Percentiles rank a stretch among this genome's conserved stretches.
These are phyloP conservation scores for Monosporascus sp. DNA, from an alignment of 2,329 filamentous ascomycete species.

Conservation along the genomic window DNA sequence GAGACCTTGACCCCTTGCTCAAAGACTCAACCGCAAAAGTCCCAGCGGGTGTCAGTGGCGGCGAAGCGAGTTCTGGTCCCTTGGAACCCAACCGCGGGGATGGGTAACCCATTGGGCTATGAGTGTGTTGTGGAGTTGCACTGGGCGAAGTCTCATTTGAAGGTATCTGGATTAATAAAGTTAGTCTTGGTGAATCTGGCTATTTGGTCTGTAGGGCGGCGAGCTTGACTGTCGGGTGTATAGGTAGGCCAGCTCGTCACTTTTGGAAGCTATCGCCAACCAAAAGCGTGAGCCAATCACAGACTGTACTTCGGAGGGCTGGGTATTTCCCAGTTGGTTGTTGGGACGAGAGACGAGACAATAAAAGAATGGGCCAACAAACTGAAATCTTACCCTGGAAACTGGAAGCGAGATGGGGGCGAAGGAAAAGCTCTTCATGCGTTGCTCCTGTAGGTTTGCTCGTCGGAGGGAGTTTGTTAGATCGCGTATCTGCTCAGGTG, in stretches of 20 bases:
- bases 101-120: constrained; percentile 56
- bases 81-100: constrained; percentile 65
- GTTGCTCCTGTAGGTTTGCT: constrained; percentile 70
- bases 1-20: constrained; percentile 16
- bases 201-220: not conserved
- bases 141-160: constrained; percentile 56
- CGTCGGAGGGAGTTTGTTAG: constrained; percentile 69
- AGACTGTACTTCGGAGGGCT: not conserved
- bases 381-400: constrained; percentile 63
- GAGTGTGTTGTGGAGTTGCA: constrained; percentile 60
- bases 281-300: not conserved
- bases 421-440: constrained; percentile 82
- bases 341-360: not conserved
- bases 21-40: constrained; percentile 44
- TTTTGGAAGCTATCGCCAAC: too few relatives aligned
- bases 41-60: constrained; percentile 81
- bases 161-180: constrained; percentile 37
- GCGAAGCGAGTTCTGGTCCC: constrained; percentile 71
- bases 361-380: not conserved
- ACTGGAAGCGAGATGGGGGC: constrained; percentile 85
- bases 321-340: not conserved
- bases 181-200: constrained; percentile 9
- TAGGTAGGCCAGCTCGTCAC: not conserved
- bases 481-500: constrained; percentile 61
- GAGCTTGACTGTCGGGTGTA: not conserved